Conservation (phyloP, 495 filamentous ascomycete species). For the Penicillium maclennaniae region DNA sequence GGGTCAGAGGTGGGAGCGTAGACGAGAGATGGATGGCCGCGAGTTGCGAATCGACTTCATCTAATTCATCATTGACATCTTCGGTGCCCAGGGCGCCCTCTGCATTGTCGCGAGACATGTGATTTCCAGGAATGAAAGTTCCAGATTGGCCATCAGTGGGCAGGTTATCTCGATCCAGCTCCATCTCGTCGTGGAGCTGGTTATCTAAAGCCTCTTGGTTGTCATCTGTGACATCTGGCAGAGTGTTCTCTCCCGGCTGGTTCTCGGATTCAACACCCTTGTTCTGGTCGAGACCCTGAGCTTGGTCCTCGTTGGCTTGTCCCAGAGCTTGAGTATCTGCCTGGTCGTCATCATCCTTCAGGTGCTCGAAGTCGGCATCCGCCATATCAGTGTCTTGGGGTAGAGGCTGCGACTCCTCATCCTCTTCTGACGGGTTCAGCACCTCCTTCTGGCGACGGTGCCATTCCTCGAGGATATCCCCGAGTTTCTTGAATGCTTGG, state of each 20-base stretch:
- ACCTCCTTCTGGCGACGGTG: constrained; percentile 81
- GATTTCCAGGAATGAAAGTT: constrained; percentile 39
- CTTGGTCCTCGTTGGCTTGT: constrained; percentile 81
- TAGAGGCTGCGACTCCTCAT: constrained; percentile 50
- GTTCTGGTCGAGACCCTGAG: constrained; percentile 72
- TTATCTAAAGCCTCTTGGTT: constrained; percentile 48
- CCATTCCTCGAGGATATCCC: constrained; percentile 91
- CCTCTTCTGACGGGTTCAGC: constrained; percentile 59
- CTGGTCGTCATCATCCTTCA: constrained; percentile 73
- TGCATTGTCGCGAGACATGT: constrained; percentile 30
- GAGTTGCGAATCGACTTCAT: constrained; percentile 70
- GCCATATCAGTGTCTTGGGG: constrained; percentile 62
- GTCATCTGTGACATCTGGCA: constrained; percentile 59
- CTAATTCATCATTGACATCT: constrained; percentile 56
- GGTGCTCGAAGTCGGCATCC: constrained; percentile 80
- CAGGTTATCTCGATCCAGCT: constrained; percentile 36
- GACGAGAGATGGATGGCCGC: constrained; percentile 66
- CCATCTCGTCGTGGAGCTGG: constrained; percentile 46
- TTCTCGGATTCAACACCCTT: constrained; percentile 75
- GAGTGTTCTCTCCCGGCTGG: constrained; percentile 49
- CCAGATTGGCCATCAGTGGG: constrained; percentile 41
- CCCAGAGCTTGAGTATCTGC: constrained; percentile 90
- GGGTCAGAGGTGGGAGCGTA: constrained; percentile 36
- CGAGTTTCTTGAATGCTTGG: constrained; percentile 82
- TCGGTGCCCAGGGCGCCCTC: constrained; percentile 34